phyloP scores from a whole-genome alignment of 202 grass and related monocot genomes.

The Setaria italica region DNA sequence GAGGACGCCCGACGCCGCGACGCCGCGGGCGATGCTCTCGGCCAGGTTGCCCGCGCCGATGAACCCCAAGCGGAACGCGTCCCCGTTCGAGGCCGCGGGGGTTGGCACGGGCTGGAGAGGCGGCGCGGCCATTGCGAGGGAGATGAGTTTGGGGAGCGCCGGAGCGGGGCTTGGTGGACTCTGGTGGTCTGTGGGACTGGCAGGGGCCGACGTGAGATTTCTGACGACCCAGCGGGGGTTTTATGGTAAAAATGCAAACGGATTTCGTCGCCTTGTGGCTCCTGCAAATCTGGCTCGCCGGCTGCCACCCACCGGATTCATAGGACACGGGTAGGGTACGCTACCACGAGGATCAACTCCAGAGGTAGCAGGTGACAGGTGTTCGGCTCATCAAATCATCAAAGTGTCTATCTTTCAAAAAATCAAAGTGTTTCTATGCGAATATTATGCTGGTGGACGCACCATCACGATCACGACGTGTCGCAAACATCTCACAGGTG shows the following conservation, averaged over 20 bases:
- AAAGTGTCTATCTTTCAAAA: too few relatives aligned
- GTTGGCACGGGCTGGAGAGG: conserved; percentile 28
- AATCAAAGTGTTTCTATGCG: not conserved
- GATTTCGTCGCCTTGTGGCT: not conserved
- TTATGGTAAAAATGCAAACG: not conserved
- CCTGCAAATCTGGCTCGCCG: not conserved
- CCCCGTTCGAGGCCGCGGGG: conserved; percentile 27
- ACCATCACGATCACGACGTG: too few relatives aligned
- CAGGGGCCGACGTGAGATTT: not conserved
- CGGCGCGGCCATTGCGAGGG: conserved; percentile 58
- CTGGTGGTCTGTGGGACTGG: not conserved
- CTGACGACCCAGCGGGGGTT: not conserved
- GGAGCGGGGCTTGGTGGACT: not conserved
- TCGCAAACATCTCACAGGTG: not conserved
- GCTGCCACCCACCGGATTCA: not conserved
- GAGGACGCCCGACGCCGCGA: conserved; percentile 77
- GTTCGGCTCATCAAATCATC: not conserved
- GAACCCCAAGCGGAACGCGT: conserved; percentile 74
- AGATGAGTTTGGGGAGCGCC: not conserved
- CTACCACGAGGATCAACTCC: not conserved
- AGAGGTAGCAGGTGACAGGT: not conserved
- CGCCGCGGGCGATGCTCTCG: conserved; percentile 93
- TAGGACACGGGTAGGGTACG: not conserved
- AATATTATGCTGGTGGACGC: not conserved
- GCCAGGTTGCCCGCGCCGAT: conserved; percentile 86